Conservation (phyloP, 768 basidiomycete genomes). For the Boletellus sp. region DNA sequence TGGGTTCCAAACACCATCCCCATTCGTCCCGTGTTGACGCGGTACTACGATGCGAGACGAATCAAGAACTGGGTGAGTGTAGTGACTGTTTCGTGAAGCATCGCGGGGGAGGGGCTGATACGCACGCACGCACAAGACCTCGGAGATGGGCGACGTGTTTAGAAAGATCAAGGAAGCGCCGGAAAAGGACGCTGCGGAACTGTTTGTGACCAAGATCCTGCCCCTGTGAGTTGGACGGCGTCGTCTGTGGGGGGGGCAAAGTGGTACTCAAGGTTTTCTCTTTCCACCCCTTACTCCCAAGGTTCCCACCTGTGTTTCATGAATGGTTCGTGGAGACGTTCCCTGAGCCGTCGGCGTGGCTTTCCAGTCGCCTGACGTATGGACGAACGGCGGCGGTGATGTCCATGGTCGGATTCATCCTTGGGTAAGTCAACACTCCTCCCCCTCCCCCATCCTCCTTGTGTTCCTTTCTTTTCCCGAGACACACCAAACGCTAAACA, state of each 20-base stretch:
- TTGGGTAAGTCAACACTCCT: constrained; percentile 79
- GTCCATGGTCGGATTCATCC: constrained; percentile 97
- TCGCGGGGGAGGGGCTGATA: not conserved
- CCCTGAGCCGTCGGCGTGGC: constrained; percentile 94
- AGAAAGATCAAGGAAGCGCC: constrained; percentile 46
- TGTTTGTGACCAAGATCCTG: constrained; percentile 55
- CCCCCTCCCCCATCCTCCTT: not conserved
- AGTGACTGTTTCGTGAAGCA: not conserved
- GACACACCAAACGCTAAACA: no score
- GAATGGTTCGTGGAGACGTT: constrained; percentile 98
- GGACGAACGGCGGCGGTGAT: constrained; percentile 91
- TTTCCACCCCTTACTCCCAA: constrained; percentile 22
- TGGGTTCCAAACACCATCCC: constrained; percentile 95
- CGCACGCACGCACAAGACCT: constrained; percentile 29
- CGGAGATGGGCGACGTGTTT: constrained; percentile 46
- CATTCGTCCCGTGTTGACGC: constrained; percentile 68
- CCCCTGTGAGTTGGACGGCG: constrained; percentile 42
- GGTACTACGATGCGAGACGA: constrained; percentile 56
- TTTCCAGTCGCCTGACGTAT: constrained; percentile 82
- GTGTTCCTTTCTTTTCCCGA: no score
- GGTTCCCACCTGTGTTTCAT: constrained; percentile 84
- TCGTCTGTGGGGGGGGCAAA: not conserved
- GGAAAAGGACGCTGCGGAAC: constrained; percentile 48
- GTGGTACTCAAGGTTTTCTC: not conserved
- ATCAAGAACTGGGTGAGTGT: constrained; percentile 47